These are phyloP conservation scores for Coemansia sp. DNA, from an alignment of 192 early-diverging fungal genomes.

Conservation along the genomic window DNA sequence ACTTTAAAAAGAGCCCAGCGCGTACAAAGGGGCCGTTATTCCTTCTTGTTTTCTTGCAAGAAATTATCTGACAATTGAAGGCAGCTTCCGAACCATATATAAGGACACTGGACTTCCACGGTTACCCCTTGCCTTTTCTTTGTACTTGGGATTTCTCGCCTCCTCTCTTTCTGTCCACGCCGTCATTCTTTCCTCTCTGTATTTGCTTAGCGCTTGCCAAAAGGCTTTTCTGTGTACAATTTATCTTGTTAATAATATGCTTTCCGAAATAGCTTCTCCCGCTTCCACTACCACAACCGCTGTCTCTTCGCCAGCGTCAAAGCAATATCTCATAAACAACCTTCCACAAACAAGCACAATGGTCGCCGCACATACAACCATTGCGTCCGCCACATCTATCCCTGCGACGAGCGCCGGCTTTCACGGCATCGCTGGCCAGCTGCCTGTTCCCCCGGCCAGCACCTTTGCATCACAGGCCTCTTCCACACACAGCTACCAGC, in stretches of 20 bases:
- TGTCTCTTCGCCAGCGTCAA: neutral
- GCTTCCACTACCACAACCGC: neutral
- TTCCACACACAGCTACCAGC: neutral
- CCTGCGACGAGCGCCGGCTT: neutral
- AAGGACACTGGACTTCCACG: neutral
- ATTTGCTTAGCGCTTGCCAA: neutral
- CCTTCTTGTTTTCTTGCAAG: neutral
- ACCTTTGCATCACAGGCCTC: neutral
- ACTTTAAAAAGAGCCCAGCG: neutral
- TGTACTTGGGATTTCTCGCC: neutral
- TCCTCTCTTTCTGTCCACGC: neutral
- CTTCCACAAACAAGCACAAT: neutral
- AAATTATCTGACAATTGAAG: neutral
- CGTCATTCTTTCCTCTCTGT: neutral
- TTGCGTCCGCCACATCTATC: neutral
- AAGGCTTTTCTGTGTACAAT: neutral
- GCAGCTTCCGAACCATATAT: neutral
- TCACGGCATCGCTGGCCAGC: neutral
- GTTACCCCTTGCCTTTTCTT: neutral
- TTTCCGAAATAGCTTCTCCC: neutral
- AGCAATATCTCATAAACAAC: neutral
- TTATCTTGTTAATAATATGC: slow-evolving; percentile 1
- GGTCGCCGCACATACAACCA: neutral
- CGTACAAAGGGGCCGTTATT: neutral
- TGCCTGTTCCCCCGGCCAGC: neutral